phyloP scores from a whole-genome alignment of 1,284 basidiomycete species.

The Inonotus obliquus region DNA sequence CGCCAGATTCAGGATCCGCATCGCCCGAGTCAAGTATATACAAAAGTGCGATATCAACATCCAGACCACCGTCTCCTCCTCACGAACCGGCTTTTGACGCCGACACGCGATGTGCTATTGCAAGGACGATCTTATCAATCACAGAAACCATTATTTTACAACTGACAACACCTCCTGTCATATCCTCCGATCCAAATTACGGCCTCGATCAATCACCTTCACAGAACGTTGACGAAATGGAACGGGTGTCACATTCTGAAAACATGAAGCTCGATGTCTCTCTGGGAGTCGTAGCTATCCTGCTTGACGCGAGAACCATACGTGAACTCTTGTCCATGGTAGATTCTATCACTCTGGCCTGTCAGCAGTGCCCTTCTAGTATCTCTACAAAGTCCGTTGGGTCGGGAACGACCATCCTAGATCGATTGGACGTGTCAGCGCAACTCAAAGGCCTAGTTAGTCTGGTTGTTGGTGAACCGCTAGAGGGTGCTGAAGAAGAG shows the following conservation, averaged over 20 bases:
- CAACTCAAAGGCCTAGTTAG: slow-evolving; percentile 46
- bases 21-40: slow-evolving; percentile 59
- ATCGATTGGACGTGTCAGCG: slow-evolving; percentile 33
- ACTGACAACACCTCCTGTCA: slow-evolving; percentile 36
- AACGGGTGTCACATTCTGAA: neutral
- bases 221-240: slow-evolving; percentile 20
- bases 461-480: slow-evolving; percentile 34
- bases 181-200: slow-evolving; percentile 8
- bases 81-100: slow-evolving; percentile 10
- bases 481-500: neutral
- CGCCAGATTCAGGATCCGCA: slow-evolving; percentile 31
- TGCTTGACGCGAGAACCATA: slow-evolving; percentile 50
- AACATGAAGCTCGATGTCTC: slow-evolving; percentile 33
- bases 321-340: slow-evolving; percentile 40
- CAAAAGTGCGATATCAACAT: slow-evolving; percentile 62
- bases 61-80: neutral
- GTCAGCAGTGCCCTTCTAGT: neutral
- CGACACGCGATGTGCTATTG: slow-evolving; percentile 9
- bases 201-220: slow-evolving; percentile 5
- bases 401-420: slow-evolving; percentile 26
- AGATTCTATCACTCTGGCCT: slow-evolving; percentile 27
- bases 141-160: slow-evolving; percentile 50
- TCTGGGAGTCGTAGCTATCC: slow-evolving; percentile 48
- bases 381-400: neutral
- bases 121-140: slow-evolving; percentile 44